Evolutionary conservation across 352 stramenopile species (phyloP).

Genomic region (Pythium folliculosum): DNA sequence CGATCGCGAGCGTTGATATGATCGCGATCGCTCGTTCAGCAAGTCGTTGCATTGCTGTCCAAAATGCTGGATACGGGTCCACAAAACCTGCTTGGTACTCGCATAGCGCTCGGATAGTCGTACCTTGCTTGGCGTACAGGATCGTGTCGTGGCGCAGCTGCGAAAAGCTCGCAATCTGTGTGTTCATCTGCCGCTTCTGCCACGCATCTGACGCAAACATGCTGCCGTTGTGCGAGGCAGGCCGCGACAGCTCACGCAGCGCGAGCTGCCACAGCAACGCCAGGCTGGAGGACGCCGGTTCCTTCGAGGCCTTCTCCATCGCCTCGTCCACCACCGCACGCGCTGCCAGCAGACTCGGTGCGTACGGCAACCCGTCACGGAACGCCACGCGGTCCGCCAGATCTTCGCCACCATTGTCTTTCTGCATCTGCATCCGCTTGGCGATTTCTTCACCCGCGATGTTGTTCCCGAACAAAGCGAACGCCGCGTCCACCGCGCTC

Average conservation of each 20-base stretch:
- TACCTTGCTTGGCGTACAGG: conserved; percentile 32
- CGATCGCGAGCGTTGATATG: not conserved
- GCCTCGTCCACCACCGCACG: conserved; percentile 13
- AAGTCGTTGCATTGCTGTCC: conserved; percentile 26
- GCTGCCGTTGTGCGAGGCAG: not conserved
- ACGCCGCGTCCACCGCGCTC: conserved; percentile 27
- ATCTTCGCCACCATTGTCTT: not conserved
- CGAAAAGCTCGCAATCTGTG: conserved; percentile 29
- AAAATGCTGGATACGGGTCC: conserved; percentile 32
- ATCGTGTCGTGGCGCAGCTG: conserved; percentile 27
- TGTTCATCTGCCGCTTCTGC: conserved; percentile 29
- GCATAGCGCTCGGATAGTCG: conserved; percentile 16
- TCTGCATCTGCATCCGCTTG: conserved; percentile 13
- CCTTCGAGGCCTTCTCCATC: not conserved
- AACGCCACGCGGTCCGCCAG: conserved; percentile 16
- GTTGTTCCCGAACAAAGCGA: conserved; percentile 30
- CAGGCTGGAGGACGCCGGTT: conserved; percentile 20
- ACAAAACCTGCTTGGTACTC: conserved; percentile 29
- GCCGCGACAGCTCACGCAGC: conserved; percentile 22
- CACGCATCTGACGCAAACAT: conserved; percentile 28
- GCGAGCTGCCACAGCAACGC: conserved; percentile 27
- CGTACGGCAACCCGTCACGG: conserved; percentile 30
- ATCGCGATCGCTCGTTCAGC: conserved; percentile 5
- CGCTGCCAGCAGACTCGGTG: conserved; percentile 23
- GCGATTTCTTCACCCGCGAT: conserved; percentile 16